These are phyloP conservation scores for Amanita inopinata DNA, from an alignment of 768 basidiomycete genomes.

Conservation along the genomic window DNA sequence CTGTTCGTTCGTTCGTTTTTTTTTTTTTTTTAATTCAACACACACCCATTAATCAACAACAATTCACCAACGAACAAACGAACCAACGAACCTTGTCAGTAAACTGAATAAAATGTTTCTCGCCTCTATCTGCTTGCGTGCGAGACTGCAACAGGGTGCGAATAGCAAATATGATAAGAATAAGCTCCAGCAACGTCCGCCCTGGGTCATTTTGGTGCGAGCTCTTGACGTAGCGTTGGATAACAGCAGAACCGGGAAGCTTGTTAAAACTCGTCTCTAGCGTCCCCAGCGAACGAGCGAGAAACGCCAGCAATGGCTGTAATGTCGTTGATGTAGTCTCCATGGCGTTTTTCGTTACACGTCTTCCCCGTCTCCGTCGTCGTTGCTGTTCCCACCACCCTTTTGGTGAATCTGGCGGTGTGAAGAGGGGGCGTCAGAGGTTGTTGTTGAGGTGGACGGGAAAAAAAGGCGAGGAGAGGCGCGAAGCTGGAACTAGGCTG, in stretches of 20 bases:
- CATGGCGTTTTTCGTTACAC: too few species aligned
- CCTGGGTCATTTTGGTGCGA: slow-evolving; percentile 96
- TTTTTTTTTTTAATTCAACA: too few species aligned
- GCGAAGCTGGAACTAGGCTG: too few species aligned
- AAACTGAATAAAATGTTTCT: slow-evolving; percentile 86
- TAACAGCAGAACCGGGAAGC: slow-evolving; percentile 72
- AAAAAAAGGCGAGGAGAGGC: too few species aligned
- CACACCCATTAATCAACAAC: background rate
- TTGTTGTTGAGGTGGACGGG: too few species aligned
- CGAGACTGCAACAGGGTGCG: slow-evolving; percentile 85
- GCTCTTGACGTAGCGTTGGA: slow-evolving; percentile 86
- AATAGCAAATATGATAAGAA: slow-evolving; percentile 81
- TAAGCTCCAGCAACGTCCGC: slow-evolving; percentile 80
- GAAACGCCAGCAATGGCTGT: slow-evolving; percentile 49
- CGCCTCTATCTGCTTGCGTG: slow-evolving; percentile 75
- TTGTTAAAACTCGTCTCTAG: slow-evolving; percentile 61
- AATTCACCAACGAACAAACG: slow-evolving; percentile 1
- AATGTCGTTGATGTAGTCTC: slow-evolving; percentile 24
- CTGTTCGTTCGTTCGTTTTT: too few species aligned
- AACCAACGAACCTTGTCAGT: slow-evolving; percentile 66
- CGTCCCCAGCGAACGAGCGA: slow-evolving; percentile 51
- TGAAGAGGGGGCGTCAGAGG: too few species aligned
- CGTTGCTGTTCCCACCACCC: too few species aligned
- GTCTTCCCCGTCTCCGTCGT: too few species aligned
- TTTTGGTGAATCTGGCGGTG: too few species aligned